Conservation (phyloP, 768 basidiomycete genomes). For the Albatrellus ellisii region DNA sequence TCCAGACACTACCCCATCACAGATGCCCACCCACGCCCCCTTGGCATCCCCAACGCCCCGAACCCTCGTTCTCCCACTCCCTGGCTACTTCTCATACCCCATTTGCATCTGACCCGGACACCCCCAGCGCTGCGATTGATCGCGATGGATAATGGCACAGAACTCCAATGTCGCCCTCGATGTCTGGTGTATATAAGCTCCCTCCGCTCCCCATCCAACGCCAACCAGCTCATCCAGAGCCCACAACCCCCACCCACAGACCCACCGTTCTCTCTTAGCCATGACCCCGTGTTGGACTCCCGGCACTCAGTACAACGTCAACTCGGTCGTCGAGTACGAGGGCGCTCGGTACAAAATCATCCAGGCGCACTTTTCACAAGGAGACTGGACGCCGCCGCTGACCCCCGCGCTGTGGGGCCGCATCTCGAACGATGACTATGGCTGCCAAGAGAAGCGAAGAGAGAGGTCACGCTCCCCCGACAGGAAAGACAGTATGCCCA, state of each 20-base stretch:
- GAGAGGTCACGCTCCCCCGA: constrained; percentile 4
- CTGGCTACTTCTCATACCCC: too few species aligned
- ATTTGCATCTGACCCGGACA: too few species aligned
- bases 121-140: not conserved
- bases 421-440: constrained; percentile 22
- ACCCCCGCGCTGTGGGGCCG: constrained; percentile 62
- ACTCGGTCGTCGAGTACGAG: constrained; percentile 41
- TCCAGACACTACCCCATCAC: too few species aligned
- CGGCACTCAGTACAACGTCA: constrained; percentile 42
- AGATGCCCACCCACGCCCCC: too few species aligned
- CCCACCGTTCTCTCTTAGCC: not conserved
- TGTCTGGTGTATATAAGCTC: not conserved
- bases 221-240: not conserved
- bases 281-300: constrained; percentile 48
- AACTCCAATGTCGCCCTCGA: not conserved
- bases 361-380: constrained; percentile 56
- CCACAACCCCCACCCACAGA: not conserved
- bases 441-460: constrained; percentile 14
- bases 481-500: constrained; percentile 10
- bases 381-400: constrained; percentile 51
- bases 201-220: not conserved
- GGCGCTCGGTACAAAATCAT: constrained; percentile 55
- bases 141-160: not conserved
- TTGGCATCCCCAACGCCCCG: too few species aligned
- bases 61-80: too few species aligned